Evolutionary conservation across 768 basidiomycete species (phyloP), one percentile per base, ranked within the genome.

Genomic region (Termitomyces sp.): DNA sequence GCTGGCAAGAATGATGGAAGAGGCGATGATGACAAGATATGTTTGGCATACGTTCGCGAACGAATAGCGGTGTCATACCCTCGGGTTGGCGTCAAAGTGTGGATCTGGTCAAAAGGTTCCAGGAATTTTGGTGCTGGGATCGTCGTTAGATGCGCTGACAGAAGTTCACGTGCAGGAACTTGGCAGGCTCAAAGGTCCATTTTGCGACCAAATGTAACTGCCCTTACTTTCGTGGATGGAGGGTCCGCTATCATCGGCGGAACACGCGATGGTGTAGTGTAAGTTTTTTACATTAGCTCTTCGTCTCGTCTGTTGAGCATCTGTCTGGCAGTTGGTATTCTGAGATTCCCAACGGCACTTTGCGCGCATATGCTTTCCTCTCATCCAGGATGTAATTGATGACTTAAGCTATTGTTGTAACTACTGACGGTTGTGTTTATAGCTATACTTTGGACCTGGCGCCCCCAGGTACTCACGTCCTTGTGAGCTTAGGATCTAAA

Each of bases 241-340:
- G 88, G 88, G 0, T 76, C 77, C 39, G 85, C 82, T 50, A 71
- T 89, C 47, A 72, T 89, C 24, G 87, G 88, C 0, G 88, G 87
- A 2, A 88, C 88, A 31, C 78, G 77, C 55, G 87, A 89, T 63
- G 88, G 88, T 12, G 83, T 85, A 20, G 64, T 89, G 87, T 88
- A 69, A 58, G 84, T 31, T 41, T 82, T 31, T 41, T 24, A 12
- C 33, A 42, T 9, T 46, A 47, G 46, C 27, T 55, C 31, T 31
- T 48, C 31, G 44, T 39, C 48, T 4, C 6, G 11, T 51, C 39
- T n/a, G 58, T 53, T 58, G 37, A 57, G 16, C 31, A 58, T 50
- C 63, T 42, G 58, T 30, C 58, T 3, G 52, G 39, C 33, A 88
- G 86, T 61, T 88, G 88, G 87, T 79, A 84, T 67, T 87, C 83